A percentile compares a stretch with the other conserved stretches of the same genome.
Conservation (phyloP, 441 rosid genomes). For the Aleurites moluccanus region DNA sequence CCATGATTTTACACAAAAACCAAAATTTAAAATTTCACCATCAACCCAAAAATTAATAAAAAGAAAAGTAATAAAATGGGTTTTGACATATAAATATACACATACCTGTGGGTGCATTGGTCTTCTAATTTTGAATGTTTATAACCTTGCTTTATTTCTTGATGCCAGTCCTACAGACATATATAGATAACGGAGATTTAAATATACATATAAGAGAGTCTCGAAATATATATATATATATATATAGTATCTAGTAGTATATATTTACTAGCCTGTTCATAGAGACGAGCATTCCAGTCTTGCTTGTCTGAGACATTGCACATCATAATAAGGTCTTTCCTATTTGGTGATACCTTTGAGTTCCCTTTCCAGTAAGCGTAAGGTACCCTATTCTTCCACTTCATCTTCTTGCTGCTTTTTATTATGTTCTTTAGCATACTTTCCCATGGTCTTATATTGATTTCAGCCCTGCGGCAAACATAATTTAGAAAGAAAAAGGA, state of each 20-base stretch:
- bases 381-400: constrained; percentile 52
- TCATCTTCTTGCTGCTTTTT: constrained; percentile 41
- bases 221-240: too few relatives aligned
- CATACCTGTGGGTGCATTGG: constrained; percentile 81
- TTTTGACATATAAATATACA: neutral
- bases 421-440: constrained; percentile 32
- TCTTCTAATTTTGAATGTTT: constrained; percentile 54
- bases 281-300: constrained; percentile 52
- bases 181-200: too few relatives aligned
- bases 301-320: constrained; percentile 46
- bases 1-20: neutral
- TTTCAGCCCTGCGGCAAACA: constrained; percentile 41
- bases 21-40: neutral
- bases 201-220: too few relatives aligned
- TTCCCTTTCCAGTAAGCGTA: constrained; percentile 72
- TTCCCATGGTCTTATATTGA: constrained; percentile 51
- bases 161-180: constrained; percentile 48
- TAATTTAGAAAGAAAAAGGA: neutral
- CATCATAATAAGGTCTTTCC: constrained; percentile 47
- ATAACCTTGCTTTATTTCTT: constrained; percentile 56
- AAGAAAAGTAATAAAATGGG: too few relatives aligned
- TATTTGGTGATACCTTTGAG: constrained; percentile 36
- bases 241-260: too few relatives aligned
- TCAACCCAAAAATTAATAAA: neutral
- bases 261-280: constrained; percentile 32